Evolutionary conservation across 164 flowering plant species (phyloP), one percentile per base, ranked within the genome.

Genomic region (Aristolochia contorta): DNA sequence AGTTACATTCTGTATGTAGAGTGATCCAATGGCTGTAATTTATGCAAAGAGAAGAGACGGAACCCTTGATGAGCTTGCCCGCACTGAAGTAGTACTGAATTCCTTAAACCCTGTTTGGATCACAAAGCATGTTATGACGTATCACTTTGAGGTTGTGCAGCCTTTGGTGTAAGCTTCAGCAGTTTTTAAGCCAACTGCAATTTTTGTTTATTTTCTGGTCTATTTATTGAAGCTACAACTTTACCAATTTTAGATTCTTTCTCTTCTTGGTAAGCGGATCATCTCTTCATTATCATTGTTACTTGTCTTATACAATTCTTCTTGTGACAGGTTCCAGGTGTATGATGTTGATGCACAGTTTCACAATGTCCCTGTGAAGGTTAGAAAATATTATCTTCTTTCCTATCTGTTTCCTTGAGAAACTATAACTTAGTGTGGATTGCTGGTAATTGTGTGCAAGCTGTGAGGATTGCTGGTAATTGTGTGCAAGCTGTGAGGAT

Each of bases 261-360:
- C 9, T 10, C 43, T 37, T 37, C 10, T 4, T 37, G 43, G 23
- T n/a, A 19, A 48, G 50, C 49, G 4, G 54, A 33, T 46, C 13
- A 22, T 45, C 14, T 24, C 20, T 37, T 37, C 7, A 10, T 37
- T 37, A 37, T 37, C 7, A 37, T 37, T 37, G 0, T 37, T 10
- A 37, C 1, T 6, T 37, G 43, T 50, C 46, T 71, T 64, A 43
- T 7, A 57, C 12, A 30, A 47, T 25, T 25, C 19, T 23, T 64
- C 47, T 25, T 48, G 14, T 65, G 45, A 56, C 91, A 92, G 96
- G 84, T 87, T 87, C 61, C 84, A 69, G 70, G 72, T 87, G 41
- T 92, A 79, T 79, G 94, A 92, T 74, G 78, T 87, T 64, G 94
- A 89, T 71, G 79, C 84, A 63, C 82, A 82, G 62, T 87, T 80